Conservation (phyloP, 2,329 filamentous ascomycete species). For the Botrytis cinerea region DNA sequence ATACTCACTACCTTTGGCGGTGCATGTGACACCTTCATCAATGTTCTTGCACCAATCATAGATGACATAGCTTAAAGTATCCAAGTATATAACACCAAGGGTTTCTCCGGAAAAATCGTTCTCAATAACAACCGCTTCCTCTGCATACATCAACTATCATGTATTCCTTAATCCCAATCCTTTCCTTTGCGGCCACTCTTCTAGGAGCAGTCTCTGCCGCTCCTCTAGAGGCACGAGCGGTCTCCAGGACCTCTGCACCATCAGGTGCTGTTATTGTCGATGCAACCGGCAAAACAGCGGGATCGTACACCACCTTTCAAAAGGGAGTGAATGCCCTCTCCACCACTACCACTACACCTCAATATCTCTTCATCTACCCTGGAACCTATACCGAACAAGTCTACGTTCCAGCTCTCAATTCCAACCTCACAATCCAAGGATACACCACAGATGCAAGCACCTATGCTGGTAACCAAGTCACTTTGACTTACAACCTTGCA, state of each 20-base stretch:
- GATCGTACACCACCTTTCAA: slow-evolving; percentile 31
- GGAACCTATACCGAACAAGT: slow-evolving; percentile 61
- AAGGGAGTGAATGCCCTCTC: slow-evolving; percentile 44
- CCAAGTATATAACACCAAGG: background rate
- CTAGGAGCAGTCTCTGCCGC: slow-evolving; percentile 6
- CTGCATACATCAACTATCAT: background rate
- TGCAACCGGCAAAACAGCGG: slow-evolving; percentile 42
- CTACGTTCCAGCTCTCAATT: slow-evolving; percentile 50
- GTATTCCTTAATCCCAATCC: slow-evolving; percentile 6
- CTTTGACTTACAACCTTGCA: slow-evolving; percentile 45
- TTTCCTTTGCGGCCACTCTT: slow-evolving; percentile 9
- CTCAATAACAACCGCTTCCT: background rate
- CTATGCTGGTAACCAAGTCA: slow-evolving; percentile 54
- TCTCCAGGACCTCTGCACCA: slow-evolving; percentile 46
- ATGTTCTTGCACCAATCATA: slow-evolving; percentile 15
- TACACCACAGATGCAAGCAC: slow-evolving; percentile 50
- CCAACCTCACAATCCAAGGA: slow-evolving; percentile 55
- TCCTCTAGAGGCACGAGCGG: slow-evolving; percentile 13
- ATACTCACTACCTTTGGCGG: background rate
- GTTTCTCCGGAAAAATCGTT: background rate
- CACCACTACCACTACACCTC: slow-evolving; percentile 46
- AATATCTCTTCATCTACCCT: slow-evolving; percentile 57
- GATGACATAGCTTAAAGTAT: background rate
- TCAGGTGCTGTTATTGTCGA: slow-evolving; percentile 50
- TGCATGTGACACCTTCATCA: background rate